A percentile compares a stretch with the other conserved stretches of the same genome.
These are phyloP conservation scores for Salix udensis DNA, from an alignment of 345 rosid species.

Conservation along the genomic window DNA sequence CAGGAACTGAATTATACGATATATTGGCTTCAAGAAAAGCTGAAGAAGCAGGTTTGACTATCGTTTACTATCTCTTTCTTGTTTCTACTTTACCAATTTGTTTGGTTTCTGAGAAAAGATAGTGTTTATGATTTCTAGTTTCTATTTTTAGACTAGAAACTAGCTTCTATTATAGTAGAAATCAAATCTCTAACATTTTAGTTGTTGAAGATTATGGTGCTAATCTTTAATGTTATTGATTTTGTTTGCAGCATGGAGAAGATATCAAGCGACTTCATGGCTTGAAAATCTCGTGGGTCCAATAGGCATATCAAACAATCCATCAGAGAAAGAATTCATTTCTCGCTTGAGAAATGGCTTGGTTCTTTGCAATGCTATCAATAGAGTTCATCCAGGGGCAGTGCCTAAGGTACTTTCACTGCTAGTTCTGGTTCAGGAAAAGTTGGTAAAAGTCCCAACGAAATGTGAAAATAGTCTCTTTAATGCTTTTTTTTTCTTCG, in stretches of 20 bases:
- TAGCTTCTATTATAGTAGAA: neutral
- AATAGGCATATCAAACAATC: slow-evolving; percentile 50
- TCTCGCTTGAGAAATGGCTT: slow-evolving; percentile 89
- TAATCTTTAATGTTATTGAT: neutral
- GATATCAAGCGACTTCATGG: slow-evolving; percentile 72
- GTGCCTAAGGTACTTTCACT: slow-evolving; percentile 60
- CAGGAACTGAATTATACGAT: slow-evolving; percentile 54
- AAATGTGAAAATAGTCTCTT: neutral
- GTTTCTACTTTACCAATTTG: neutral
- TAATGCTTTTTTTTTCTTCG: too few species aligned
- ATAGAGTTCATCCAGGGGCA: slow-evolving; percentile 77
- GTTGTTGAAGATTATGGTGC: neutral
- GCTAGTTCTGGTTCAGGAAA: neutral
- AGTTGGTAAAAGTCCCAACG: neutral
- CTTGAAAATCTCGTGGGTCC: slow-evolving; percentile 66
- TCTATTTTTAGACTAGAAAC: neutral
- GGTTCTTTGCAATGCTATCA: slow-evolving; percentile 72
- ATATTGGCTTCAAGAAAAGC: slow-evolving; percentile 85
- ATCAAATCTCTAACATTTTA: neutral
- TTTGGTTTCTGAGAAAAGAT: neutral
- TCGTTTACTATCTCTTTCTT: neutral
- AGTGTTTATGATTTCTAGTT: neutral
- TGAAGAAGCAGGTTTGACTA: slow-evolving; percentile 70
- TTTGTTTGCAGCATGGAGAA: slow-evolving; percentile 57
- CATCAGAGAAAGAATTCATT: slow-evolving; percentile 80